A percentile compares a stretch with the other conserved stretches of the same genome.
These are phyloP conservation scores for Ustilago hordei DNA, from an alignment of 1,284 basidiomycete genomes.

Conservation along the genomic window DNA sequence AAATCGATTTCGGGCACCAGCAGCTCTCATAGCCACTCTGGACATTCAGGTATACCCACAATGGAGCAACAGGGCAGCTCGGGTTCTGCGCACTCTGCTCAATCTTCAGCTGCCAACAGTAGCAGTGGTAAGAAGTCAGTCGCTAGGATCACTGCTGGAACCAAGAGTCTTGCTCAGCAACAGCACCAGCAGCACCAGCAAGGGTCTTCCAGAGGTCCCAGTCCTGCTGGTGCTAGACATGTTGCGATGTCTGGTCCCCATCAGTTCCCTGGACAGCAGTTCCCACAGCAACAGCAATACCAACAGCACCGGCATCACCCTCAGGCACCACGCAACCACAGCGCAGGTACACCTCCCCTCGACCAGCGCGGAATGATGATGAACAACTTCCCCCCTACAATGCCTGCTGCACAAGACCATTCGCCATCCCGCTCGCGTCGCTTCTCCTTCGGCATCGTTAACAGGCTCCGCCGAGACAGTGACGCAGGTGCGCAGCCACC, in stretches of 20 bases:
- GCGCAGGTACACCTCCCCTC: slow-evolving; percentile 6
- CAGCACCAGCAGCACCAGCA: slow-evolving; percentile 18
- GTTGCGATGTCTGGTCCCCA: slow-evolving; percentile 33
- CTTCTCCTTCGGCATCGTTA: slow-evolving; percentile 35
- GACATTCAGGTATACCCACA: not conserved
- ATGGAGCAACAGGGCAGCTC: slow-evolving; percentile 9
- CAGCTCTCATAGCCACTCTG: slow-evolving; percentile 5
- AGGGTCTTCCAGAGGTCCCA: slow-evolving; percentile 11
- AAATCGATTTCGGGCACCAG: slow-evolving; percentile 18
- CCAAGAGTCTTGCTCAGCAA: slow-evolving; percentile 40
- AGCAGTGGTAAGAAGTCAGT: slow-evolving; percentile 27
- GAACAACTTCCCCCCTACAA: slow-evolving; percentile 20
- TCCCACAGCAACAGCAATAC: slow-evolving; percentile 5
- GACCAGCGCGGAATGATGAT: slow-evolving; percentile 12
- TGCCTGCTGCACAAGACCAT: slow-evolving; percentile 16
- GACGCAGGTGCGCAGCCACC: slow-evolving; percentile 8
- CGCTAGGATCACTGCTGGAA: slow-evolving; percentile 45
- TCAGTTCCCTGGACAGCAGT: slow-evolving; percentile 22
- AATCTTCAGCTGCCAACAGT: slow-evolving; percentile 8
- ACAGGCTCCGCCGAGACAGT: slow-evolving; percentile 26
- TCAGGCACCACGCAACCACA: slow-evolving; percentile 13
- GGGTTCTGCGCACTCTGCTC: slow-evolving; percentile 20
- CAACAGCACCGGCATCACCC: not conserved
- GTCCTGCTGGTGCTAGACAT: slow-evolving; percentile 26
- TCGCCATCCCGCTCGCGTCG: slow-evolving; percentile 31